These are phyloP conservation scores for Amanita phalloides DNA, from an alignment of 768 basidiomycete genomes.

Conservation along the genomic window DNA sequence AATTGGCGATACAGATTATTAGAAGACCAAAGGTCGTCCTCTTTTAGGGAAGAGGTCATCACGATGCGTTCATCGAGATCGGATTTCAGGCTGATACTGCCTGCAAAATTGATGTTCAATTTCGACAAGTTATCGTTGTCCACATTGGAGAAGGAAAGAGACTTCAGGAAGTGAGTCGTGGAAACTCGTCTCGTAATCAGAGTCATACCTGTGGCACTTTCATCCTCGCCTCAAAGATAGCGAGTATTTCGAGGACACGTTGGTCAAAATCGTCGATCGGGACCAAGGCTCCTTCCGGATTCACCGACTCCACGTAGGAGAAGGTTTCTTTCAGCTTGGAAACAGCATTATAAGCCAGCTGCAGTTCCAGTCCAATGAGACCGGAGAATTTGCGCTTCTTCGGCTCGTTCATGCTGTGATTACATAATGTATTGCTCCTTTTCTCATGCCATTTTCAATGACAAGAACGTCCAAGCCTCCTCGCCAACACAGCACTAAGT, in stretches of 20 bases:
- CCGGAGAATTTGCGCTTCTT: slow-evolving; percentile 11
- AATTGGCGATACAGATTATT: slow-evolving; percentile 10
- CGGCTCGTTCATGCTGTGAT: neutral
- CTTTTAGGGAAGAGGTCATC: slow-evolving; percentile 5
- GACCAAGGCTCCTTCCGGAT: slow-evolving; percentile 1
- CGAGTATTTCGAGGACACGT: slow-evolving; percentile 8
- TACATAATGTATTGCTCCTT: no score
- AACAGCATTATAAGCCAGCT: slow-evolving; percentile 8
- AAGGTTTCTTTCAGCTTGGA: slow-evolving; percentile 8
- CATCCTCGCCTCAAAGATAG: slow-evolving; percentile 9
- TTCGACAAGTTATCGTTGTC: slow-evolving; percentile 7
- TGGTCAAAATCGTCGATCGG: slow-evolving; percentile 7
- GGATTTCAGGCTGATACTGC: slow-evolving; percentile 7
- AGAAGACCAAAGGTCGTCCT: slow-evolving; percentile 10
- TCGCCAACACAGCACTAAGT: no score
- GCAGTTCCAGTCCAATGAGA: slow-evolving; percentile 11
- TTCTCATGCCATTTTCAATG: no score
- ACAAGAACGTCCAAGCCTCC: no score
- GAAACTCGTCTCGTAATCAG: slow-evolving; percentile 7
- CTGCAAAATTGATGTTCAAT: slow-evolving; percentile 8
- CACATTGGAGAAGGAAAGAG: slow-evolving; percentile 7
- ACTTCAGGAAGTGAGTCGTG: no score
- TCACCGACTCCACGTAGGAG: slow-evolving; percentile 5
- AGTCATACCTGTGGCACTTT: slow-evolving; percentile 8
- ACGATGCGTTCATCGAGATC: slow-evolving; percentile 9